Evolutionary conservation across 1,284 basidiomycete genomes (phyloP), one percentile per base, ranked within the genome.

Genomic region (Rhodofomes roseus): DNA sequence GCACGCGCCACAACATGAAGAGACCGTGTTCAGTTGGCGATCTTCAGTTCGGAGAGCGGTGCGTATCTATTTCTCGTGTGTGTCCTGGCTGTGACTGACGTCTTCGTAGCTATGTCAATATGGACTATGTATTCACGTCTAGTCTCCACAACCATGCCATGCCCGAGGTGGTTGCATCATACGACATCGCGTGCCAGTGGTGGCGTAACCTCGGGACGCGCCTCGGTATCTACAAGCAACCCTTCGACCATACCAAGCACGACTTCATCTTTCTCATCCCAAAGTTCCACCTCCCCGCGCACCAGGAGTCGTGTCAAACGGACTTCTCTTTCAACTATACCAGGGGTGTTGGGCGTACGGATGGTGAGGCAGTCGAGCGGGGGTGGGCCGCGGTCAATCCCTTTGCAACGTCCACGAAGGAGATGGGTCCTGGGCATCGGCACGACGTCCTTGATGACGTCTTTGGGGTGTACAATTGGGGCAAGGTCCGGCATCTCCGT

Each of bases 161-260:
- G 16, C 20, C 14, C 5, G 20, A 44, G n/a, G 9, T 66, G 8
- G 36, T 63, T 3, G 39, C 60, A 22, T 63, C 59, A 1, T 66
- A 66, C 50, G 64, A 65, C 56, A 63, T 66, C 36, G 59, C 61
- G 7, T 66, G 65, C 54, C 64, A 66, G 48, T 65, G 64, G 62
- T 60, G 20, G n/a, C 56, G 41, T 8, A 55, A 64, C 29, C 39
- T 66, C 34, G 43, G 48, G 48, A 22, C 27, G 2, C 57, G 40
- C 16, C 31, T 4, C 5, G 31, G 11, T 34, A 11, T 34, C 31
- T 34, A 34, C 11, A 11, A 11, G 5, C 31, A 5, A 4, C 5
- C 4, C 4, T 11, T 34, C 11, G 31, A 34, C 11, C 31, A 34
- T 11, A 34, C 11, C 4, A 4, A 34, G 11, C 11, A 11, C 31